Evolutionary conservation across 371 early-diverging fungal species (phyloP), one percentile per base, ranked within the genome.

Genomic region (Mucor mucedo): DNA sequence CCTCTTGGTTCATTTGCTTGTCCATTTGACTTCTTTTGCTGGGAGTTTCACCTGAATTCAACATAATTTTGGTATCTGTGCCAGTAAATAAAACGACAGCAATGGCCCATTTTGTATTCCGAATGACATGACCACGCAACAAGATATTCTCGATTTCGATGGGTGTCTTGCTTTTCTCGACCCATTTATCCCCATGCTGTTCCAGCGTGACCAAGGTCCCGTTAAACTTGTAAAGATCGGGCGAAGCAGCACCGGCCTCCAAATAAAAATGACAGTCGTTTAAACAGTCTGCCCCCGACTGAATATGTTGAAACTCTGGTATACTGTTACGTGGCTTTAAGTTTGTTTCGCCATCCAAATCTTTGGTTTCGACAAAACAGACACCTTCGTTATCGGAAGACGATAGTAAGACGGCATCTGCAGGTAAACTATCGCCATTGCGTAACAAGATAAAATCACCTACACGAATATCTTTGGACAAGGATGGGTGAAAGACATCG

Each of bases 261-360:
- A 95, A 58, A 27, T 84, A 86, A 47, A 73, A 72, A 53, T 73
- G 76, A 49, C 79, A 80, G 11, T 88, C 63, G 8, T 84, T 75
- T 14, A 82, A 65, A 67, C 89, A 90, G 14, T 90, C 91, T n/a
- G 73, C 70, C 10, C 90, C 84, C 0, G 85, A 82, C 44, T 85
- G 82, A 49, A 89, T 75, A 63, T 89, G 78, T 13, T 78, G 73
- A 0, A 88, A 85, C 30, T 91, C 89, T 11, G 77, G 77, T n/a
- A 91, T 42, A 29, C 88, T 73, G n/a, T 75, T 67, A 21, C 93
- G 83, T 29, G 89, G 83, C 77, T 98, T 98, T 16, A 98, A 78
- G 69, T 97, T 97, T 16, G 95, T 94, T 75, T 99, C 99, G 21
- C 96, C 96, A 75, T 95, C 94, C 60, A 95, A 66, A 68, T 92